These are phyloP conservation scores for Anthracocystis walkeri DNA, from an alignment of 1,284 basidiomycete genomes.

Conservation along the genomic window DNA sequence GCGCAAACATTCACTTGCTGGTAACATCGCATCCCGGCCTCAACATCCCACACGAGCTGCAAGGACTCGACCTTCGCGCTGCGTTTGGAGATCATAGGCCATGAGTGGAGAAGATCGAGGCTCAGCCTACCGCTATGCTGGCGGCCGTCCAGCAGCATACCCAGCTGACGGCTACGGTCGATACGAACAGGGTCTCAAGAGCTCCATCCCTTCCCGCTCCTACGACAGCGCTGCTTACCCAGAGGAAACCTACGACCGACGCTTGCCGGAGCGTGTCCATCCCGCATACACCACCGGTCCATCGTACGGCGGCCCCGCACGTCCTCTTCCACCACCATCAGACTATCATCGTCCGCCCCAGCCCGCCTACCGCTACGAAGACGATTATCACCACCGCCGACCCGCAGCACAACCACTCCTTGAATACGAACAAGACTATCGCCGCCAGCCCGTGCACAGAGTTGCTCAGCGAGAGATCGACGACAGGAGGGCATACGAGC, in stretches of 20 bases:
- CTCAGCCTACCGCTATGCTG: slow-evolving; percentile 39
- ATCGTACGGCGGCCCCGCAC: slow-evolving; percentile 28
- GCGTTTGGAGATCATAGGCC: too few relatives aligned
- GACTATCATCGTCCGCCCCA: slow-evolving; percentile 34
- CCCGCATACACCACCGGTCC: slow-evolving; percentile 37
- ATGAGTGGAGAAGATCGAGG: slow-evolving; percentile 47
- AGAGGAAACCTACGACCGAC: slow-evolving; percentile 30
- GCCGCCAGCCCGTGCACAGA: slow-evolving; percentile 25
- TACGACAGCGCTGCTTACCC: slow-evolving; percentile 18
- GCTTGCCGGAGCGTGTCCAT: slow-evolving; percentile 36
- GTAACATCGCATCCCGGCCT: too few relatives aligned
- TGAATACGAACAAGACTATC: slow-evolving; percentile 25
- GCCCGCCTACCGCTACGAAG: slow-evolving; percentile 28
- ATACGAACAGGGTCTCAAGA: slow-evolving; percentile 32
- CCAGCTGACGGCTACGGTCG: slow-evolving; percentile 28
- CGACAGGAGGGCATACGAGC: slow-evolving; percentile 23
- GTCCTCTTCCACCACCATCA: slow-evolving; percentile 14
- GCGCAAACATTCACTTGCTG: too few relatives aligned
- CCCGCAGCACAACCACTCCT: slow-evolving; percentile 15
- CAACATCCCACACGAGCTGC: too few relatives aligned
- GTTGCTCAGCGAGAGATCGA: slow-evolving; percentile 22
- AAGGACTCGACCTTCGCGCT: too few relatives aligned
- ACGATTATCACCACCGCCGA: slow-evolving; percentile 24
- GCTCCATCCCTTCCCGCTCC: slow-evolving; percentile 22
- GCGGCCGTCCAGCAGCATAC: slow-evolving; percentile 22